Evolutionary conservation across 148 eudicot genomes (phyloP), one percentile per base, ranked within the genome.

Genomic region (Cornus suecica): DNA sequence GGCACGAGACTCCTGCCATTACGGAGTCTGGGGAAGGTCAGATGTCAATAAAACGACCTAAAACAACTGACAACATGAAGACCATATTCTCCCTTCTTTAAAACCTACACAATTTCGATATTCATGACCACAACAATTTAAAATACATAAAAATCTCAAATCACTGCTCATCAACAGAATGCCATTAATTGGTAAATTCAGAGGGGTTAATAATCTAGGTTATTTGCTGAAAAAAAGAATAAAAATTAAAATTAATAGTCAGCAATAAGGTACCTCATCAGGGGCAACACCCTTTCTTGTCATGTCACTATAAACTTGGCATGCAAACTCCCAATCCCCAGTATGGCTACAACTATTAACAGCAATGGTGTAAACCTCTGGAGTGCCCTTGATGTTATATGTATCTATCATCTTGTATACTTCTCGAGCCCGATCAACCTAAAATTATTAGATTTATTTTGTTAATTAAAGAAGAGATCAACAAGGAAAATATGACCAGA

Each of bases 331-430:
- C 99, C 99, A 95, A 80, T 95, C 97, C 74, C 92, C 94, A 69
- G 79, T 81, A 82, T 83, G 88, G 83, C 97, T 92, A 84, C 94
- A 88, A 83, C 97, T 88, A 68, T 86, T 92, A 45, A 89, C 88
- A 79, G 99, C 99, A 79, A 95, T 95, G 4, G 99, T 92, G 81
- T 92, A 95, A 66, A 95, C 88, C 86, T 95, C 99, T 78, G 97
- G 92, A 77, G 93, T 85, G 71, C 99, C 99, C 77, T 86, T 88
- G 77, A 95, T 92, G 41, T 91, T 75, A 77, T 86, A 92, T 76
- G 85, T 62, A 67, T 86, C 81, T 71, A 88, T 85, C 99, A 95
- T 87, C 70, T 83, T 84, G 78, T 95, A 95, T 5, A 91, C 94
- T 79, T 84, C 92, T 80, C 83, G 83, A 58, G 90, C 97, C 74